Percentiles rank a stretch among this genome's conserved stretches.
Evolutionary conservation across 2,329 filamentous ascomycete genomes (phyloP).

Genomic region (Metarhizium sp.): DNA sequence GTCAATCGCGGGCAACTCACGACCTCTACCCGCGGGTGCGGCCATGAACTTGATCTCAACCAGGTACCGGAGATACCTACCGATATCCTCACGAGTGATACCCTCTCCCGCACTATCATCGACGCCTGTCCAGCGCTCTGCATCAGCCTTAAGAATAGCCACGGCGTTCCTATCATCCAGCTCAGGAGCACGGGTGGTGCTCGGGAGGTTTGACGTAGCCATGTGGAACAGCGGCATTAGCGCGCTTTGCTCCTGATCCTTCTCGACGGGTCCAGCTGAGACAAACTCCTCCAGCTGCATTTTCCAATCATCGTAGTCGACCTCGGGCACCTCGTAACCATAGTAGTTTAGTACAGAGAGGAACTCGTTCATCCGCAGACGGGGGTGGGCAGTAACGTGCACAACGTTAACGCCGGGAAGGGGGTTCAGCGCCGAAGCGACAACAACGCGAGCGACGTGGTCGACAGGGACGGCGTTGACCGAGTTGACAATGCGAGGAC

Average conservation of each 20-base stretch:
- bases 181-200: slow-evolving; percentile 58
- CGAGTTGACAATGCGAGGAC: slow-evolving; percentile 74
- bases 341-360: slow-evolving; percentile 60
- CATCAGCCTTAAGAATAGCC: slow-evolving; percentile 53
- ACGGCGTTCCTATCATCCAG: slow-evolving; percentile 53
- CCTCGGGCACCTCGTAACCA: slow-evolving; percentile 63
- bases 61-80: slow-evolving; percentile 18
- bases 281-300: slow-evolving; percentile 18
- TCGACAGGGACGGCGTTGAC: slow-evolving; percentile 84
- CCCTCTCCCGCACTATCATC: slow-evolving; percentile 41
- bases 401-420: slow-evolving; percentile 48
- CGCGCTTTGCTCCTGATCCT: slow-evolving; percentile 19
- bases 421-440: slow-evolving; percentile 60
- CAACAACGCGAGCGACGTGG: slow-evolving; percentile 73
- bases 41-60: slow-evolving; percentile 20
- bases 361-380: slow-evolving; percentile 44
- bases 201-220: slow-evolving; percentile 50
- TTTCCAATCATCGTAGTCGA: slow-evolving; percentile 49
- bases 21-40: slow-evolving; percentile 17
- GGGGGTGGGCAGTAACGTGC: slow-evolving; percentile 72
- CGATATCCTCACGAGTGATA: slow-evolving; percentile 16
- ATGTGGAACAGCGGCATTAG: slow-evolving; percentile 62
- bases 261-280: slow-evolving; percentile 14
- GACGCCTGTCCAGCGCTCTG: slow-evolving; percentile 44
- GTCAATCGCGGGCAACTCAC: slow-evolving; percentile 12